A percentile compares a stretch with the other conserved stretches of the same genome.
phyloP scores from a whole-genome alignment of 352 stramenopile genomes.

The Peronosclerospora sorghi region DNA sequence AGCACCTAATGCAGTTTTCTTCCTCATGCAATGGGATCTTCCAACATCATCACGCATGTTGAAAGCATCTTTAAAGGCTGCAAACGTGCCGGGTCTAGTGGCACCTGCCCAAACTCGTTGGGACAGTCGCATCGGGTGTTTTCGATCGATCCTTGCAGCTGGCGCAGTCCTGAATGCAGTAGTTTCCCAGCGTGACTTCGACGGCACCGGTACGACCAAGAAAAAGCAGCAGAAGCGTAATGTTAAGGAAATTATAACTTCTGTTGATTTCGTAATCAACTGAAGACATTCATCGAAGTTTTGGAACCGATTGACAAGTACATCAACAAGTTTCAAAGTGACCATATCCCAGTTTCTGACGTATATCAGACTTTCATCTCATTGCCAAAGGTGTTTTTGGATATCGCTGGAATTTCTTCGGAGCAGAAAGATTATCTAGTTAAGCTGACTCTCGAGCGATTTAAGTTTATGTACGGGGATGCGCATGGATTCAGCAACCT shows the following conservation, averaged over 20 bases:
- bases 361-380: not conserved
- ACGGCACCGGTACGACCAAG: not conserved
- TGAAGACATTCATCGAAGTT: not conserved
- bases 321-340: not conserved
- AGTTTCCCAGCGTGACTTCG: not conserved
- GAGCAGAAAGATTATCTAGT: not conserved
- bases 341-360: not conserved
- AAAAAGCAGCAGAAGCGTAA: not conserved
- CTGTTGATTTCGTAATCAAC: not conserved
- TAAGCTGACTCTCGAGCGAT: not conserved
- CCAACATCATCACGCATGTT: not conserved
- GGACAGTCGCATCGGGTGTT: not conserved
- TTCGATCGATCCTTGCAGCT: not conserved
- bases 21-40: not conserved
- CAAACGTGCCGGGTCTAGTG: not conserved
- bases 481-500: too few species aligned
- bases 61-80: not conserved
- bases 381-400: not conserved
- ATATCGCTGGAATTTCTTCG: too few species aligned
- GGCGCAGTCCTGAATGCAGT: not conserved
- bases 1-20: not conserved
- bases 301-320: not conserved
- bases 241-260: not conserved
- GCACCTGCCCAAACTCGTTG: not conserved
- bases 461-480: not conserved